phyloP scores from a whole-genome alignment of 1,284 basidiomycete genomes.

The Bothia castanella region DNA sequence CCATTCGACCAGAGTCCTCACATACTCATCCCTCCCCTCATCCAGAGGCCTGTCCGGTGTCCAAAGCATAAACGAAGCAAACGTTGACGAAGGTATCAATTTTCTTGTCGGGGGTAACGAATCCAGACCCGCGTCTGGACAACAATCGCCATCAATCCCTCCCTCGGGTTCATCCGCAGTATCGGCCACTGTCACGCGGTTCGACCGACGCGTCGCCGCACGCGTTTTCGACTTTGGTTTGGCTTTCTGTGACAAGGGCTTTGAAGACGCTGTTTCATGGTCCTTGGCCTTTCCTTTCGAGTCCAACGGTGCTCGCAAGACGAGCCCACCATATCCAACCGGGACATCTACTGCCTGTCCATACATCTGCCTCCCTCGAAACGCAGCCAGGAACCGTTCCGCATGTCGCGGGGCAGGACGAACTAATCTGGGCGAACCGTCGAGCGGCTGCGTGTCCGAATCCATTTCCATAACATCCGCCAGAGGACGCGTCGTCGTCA shows the following conservation, averaged over 20 bases:
- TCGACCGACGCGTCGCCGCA: slow-evolving; percentile 6
- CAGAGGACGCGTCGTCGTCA: neutral
- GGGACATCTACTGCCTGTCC: slow-evolving; percentile 62
- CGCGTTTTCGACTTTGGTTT: slow-evolving; percentile 13
- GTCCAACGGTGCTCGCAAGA: slow-evolving; percentile 41
- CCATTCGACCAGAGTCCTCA: slow-evolving; percentile 64
- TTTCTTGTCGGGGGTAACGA: slow-evolving; percentile 27
- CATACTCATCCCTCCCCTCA: slow-evolving; percentile 64
- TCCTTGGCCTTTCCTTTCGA: slow-evolving; percentile 20
- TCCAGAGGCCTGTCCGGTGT: slow-evolving; percentile 67
- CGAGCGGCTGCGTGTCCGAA: slow-evolving; percentile 14
- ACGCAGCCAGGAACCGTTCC: slow-evolving; percentile 54
- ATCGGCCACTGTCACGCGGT: neutral
- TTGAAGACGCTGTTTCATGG: slow-evolving; percentile 7
- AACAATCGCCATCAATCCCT: slow-evolving; percentile 26
- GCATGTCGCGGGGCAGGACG: neutral
- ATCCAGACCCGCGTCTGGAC: slow-evolving; percentile 16
- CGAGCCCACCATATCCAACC: slow-evolving; percentile 61
- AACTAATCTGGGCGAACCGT: neutral
- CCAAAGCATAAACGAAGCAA: slow-evolving; percentile 67
- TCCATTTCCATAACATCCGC: neutral
- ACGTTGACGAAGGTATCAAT: slow-evolving; percentile 49
- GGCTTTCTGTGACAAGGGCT: slow-evolving; percentile 1
- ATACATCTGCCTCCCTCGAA: slow-evolving; percentile 68
- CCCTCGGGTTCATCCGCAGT: slow-evolving; percentile 19